Base-by-base conservation (phyloP, 2,329 filamentous ascomycete genomes). In the Venturia asperata region DNA sequence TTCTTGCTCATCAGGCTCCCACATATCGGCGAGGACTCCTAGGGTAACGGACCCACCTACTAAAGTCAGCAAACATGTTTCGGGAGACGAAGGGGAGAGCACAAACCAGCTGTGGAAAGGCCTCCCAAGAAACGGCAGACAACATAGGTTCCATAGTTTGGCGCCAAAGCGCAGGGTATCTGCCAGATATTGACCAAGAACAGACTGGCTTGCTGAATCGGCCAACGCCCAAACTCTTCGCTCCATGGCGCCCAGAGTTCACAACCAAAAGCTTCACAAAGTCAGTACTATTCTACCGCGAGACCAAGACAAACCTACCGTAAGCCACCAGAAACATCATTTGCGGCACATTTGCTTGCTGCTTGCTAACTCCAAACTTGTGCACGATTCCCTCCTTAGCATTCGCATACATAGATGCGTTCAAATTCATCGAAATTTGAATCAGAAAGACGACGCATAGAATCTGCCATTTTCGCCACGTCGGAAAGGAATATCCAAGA, bases 211-310 rank as follows among this genome's bases (percentile, higher is more conserved):
- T 93, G 90, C 27, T 93, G 80, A 65, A 94, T 83, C 1, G 87
- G 87, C 79, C 86, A 89, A 62, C 91, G 85, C 24, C 91, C 91
- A 62, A 93, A 80, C 71, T 94, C 91, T 74, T 95, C 91, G 58
- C 85, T 89, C 89, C 90, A 94, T 0, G 91, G 91, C 0, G 91
- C 91, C 91, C 91, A 94, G 0, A 93, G 81, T 75, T 94, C 91
- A 74, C 91, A 94, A 43, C 91, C 91, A 73, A 94, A 92, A 13
- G 65, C 63, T 42, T n/a, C 17, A 21, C 4, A 11, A 24, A 21
- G 41, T 62, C 21, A 62, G 21, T 13, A 11, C 1, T 42, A 30
- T 45, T 19, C 37, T 45, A n/a, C 24, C 6, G 34, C 30, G 9
- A 34, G 17, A 7, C 1, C 21, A 34, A 27, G n/a, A 37, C 55